These are phyloP conservation scores for Fusarium nodosum DNA, from an alignment of 2,329 filamentous ascomycete genomes.

Conservation along the genomic window DNA sequence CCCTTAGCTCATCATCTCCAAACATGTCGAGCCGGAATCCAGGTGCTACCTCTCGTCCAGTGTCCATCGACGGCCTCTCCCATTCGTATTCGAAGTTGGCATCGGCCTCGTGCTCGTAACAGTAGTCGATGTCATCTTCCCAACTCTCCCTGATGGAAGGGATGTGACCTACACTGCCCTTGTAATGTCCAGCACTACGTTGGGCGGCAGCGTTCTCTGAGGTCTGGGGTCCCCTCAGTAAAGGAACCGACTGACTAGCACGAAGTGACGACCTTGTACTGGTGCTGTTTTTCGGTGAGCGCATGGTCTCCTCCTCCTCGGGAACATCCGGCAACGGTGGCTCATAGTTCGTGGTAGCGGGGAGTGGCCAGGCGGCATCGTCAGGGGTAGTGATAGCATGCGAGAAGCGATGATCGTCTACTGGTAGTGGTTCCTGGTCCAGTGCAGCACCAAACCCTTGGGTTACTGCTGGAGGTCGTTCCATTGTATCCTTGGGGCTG, in stretches of 20 bases:
- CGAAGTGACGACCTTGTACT: slow-evolving; percentile 67
- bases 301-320: slow-evolving; percentile 70
- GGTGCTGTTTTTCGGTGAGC: slow-evolving; percentile 60
- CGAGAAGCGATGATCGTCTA: slow-evolving; percentile 47
- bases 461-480: slow-evolving; percentile 37
- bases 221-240: slow-evolving; percentile 63
- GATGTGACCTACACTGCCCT: slow-evolving; percentile 46
- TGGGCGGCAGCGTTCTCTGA: slow-evolving; percentile 58
- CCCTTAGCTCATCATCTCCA: slow-evolving; percentile 44
- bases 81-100: slow-evolving; percentile 76
- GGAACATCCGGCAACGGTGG: slow-evolving; percentile 69
- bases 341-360: slow-evolving; percentile 54
- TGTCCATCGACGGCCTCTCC: slow-evolving; percentile 70
- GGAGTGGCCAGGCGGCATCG: slow-evolving; percentile 60
- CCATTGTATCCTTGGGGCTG: slow-evolving; percentile 46
- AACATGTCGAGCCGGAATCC: slow-evolving; percentile 46
- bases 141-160: slow-evolving; percentile 64
- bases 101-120: slow-evolving; percentile 76
- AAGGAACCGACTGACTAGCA: slow-evolving; percentile 68
- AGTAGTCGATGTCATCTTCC: slow-evolving; percentile 79
- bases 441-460: slow-evolving; percentile 19
- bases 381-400: slow-evolving; percentile 61
- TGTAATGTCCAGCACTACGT: slow-evolving; percentile 38
- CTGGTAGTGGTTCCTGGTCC: slow-evolving; percentile 23
- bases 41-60: slow-evolving; percentile 44